Base-by-base conservation (phyloP, 331 rosid species). In the Cydonia oblonga region DNA sequence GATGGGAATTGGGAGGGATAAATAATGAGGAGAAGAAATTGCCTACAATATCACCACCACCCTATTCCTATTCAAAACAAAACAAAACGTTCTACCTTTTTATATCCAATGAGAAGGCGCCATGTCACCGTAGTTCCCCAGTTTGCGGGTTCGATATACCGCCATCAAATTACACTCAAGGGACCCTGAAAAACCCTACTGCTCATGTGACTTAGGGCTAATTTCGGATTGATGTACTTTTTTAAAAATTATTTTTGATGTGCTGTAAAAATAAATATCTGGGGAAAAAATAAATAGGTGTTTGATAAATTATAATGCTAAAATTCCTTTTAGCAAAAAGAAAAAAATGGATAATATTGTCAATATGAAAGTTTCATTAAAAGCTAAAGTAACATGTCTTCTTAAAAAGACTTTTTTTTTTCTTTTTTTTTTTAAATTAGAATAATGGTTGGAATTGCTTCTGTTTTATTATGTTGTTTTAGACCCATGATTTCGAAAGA, bases 1-100 rank as follows among this genome's bases (percentile, higher is more conserved):
- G 46, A 40, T 1, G 5, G 46, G 79, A 71, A 80, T 54, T 54
- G 53, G 65, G 20, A 24, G 80, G 33, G 68, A 22, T 15, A 38
- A 54, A 69, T 79, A 79, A 81, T 78, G 83, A 87, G 81, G 87
- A 76, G 83, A 82, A 70, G 74, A 62, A 79, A 64, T 59, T 67
- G 77, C 53, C 62, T 54, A 72, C 75, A 83, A 86, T 81, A 84
- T 84, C 22, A 15, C 76, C 66, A 51, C 51, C 69, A 52, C 70
- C 53, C 25, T 73, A 57, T 59, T 38, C 51, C 30, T 59, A 32
- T 68, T 70, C 60, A 24, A 12, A 28, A 29, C 23, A 62, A 26
- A 54, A 71, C 77, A 44, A 71, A 64, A 57, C 33, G 44, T 64
- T 66, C 60, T 60, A 72, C 69, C 85, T 77, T 79, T 87, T 68